Evolutionary conservation across 768 basidiomycete genomes (phyloP).

Genomic region (Serendipita sp.): DNA sequence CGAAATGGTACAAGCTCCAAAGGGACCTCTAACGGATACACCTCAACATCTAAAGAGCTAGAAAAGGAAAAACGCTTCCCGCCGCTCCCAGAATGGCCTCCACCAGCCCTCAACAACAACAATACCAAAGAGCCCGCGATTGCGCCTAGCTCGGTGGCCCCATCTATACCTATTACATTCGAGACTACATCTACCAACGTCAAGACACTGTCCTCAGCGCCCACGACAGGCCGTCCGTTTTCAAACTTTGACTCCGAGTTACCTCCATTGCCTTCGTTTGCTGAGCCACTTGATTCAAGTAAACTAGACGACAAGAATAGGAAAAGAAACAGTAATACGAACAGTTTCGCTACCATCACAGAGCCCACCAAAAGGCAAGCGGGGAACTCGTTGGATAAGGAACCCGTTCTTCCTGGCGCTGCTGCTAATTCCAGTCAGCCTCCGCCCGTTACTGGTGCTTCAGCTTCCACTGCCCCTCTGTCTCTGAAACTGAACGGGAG

Average conservation of each 20-base stretch:
- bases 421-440: background rate
- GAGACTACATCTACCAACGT: background rate
- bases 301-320: conserved; percentile 1
- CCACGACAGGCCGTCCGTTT: background rate
- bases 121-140: background rate
- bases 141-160: background rate
- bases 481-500: background rate
- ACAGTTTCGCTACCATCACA: background rate
- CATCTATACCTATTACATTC: background rate
- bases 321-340: background rate
- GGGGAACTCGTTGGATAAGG: background rate
- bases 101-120: background rate
- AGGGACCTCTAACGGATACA: background rate
- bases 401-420: background rate
- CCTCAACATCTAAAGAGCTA: background rate
- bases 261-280: conserved; percentile 5
- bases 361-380: background rate
- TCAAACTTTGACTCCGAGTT: conserved; percentile 2
- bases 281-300: background rate
- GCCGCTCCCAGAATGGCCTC: conserved; percentile 1
- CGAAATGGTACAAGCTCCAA: background rate
- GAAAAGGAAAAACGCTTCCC: conserved; percentile 4
- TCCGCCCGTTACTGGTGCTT: background rate
- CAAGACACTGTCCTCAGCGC: background rate
- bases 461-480: background rate